Conservation (phyloP, 768 basidiomycete species). For the Pulveroboletus sp. region DNA sequence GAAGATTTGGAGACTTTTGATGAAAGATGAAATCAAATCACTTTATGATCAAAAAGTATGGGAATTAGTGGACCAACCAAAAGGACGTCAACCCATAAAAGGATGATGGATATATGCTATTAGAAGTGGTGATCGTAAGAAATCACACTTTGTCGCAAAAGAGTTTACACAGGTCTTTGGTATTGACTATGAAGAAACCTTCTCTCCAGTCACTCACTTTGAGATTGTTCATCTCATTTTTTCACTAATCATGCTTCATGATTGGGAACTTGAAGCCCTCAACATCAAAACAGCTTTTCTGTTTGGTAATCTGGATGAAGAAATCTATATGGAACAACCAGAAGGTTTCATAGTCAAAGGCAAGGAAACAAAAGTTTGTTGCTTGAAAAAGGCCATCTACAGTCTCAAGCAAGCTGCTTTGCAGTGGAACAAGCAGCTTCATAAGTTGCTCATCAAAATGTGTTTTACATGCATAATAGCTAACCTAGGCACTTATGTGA, state of each 20-base stretch:
- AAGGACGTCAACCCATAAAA: neutral
- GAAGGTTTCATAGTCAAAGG: neutral
- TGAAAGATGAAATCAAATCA: neutral
- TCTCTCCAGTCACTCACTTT: neutral
- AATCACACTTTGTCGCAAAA: constrained; percentile 35
- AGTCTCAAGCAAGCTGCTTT: neutral
- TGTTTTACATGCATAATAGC: neutral
- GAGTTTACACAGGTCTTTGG: constrained; percentile 35
- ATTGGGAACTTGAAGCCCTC: constrained; percentile 37
- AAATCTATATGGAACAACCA: neutral
- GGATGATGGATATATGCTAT: neutral
- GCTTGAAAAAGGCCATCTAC: neutral
- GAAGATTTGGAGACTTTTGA: neutral
- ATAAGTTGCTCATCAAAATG: neutral
- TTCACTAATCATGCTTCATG: neutral
- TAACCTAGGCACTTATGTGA: neutral
- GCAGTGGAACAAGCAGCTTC: neutral
- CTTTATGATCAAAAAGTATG: neutral
- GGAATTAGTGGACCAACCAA: neutral
- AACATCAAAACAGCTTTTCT: constrained; percentile 45
- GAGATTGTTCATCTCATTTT: neutral
- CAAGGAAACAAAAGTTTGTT: neutral
- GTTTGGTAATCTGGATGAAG: constrained; percentile 18
- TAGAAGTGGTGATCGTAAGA: neutral
- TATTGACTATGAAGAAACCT: constrained; percentile 29